Percentiles rank a stretch among this genome's conserved stretches.
Evolutionary conservation across 768 basidiomycete species (phyloP).

Genomic region (Agrocybe pediades): DNA sequence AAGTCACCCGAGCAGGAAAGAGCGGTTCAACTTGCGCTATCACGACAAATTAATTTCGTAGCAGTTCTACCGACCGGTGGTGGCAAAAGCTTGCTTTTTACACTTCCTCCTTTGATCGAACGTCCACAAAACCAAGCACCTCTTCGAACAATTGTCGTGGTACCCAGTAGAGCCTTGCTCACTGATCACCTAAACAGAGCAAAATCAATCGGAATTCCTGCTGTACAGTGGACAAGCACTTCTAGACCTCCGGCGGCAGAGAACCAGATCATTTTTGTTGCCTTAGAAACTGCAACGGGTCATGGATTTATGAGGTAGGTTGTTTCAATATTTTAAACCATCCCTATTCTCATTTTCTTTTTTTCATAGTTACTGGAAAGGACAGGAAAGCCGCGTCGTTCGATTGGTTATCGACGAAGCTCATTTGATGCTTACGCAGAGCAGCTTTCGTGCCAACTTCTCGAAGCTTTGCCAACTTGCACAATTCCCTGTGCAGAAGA

Average conservation of each 20-base stretch:
- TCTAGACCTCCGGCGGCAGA: background rate
- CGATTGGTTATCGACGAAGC: conserved; percentile 22
- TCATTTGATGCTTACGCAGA: conserved; percentile 12
- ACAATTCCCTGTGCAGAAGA: conserved; percentile 7
- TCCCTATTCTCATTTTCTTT: background rate
- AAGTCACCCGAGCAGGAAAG: conserved; percentile 9
- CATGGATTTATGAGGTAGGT: conserved; percentile 8
- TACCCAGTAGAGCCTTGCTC: conserved; percentile 19
- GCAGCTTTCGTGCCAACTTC: conserved; percentile 7
- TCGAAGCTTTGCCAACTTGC: conserved; percentile 3
- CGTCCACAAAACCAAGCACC: background rate
- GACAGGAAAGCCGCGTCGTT: background rate
- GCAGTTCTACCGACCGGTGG: conserved; percentile 23
- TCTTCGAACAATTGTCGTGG: conserved; percentile 11
- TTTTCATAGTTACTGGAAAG: conserved; percentile 6
- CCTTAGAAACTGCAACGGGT: conserved; percentile 13
- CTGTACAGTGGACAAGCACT: conserved; percentile 1
- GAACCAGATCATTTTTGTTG: conserved; percentile 13
- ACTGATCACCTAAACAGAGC: conserved; percentile 7
- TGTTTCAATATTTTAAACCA: background rate
- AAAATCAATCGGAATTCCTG: background rate
- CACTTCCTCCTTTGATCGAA: conserved; percentile 16
- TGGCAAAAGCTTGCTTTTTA: conserved; percentile 22
- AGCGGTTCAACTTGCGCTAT: conserved; percentile 10
- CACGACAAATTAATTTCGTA: conserved; percentile 13